Evolutionary conservation across 306 rosid species (phyloP).

Genomic region (Hippophae tibetana): DNA sequence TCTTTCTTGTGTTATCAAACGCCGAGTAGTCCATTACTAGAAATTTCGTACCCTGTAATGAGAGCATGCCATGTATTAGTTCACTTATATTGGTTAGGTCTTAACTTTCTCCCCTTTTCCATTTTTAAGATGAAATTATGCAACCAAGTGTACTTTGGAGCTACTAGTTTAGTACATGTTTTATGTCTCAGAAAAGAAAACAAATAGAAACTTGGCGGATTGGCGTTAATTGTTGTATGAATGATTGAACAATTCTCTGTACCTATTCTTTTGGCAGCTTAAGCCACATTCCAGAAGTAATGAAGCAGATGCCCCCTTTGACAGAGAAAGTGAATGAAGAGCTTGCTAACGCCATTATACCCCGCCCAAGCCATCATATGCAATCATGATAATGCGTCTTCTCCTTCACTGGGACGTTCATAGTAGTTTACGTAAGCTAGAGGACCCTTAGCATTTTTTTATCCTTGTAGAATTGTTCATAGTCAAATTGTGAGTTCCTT

Average conservation of each 20-base stretch:
- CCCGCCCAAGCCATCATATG: conserved; percentile 41
- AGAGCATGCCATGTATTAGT: no score
- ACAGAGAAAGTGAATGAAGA: conserved; percentile 87
- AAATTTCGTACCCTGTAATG: no score
- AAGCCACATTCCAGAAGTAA: conserved; percentile 66
- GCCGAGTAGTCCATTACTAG: no score
- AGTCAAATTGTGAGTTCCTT: conserved; percentile 3
- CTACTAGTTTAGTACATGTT: no score
- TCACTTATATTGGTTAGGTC: no score
- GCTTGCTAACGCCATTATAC: conserved; percentile 67
- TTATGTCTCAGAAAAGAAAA: no score
- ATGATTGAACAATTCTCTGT: not conserved
- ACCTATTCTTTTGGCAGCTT: conserved; percentile 29
- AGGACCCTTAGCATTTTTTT: not conserved
- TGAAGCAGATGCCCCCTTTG: conserved; percentile 98
- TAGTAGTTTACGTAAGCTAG: conserved; percentile 5
- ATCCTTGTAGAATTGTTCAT: not conserved
- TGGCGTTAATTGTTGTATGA: not conserved
- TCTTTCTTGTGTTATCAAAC: no score
- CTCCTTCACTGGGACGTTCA: conserved; percentile 2
- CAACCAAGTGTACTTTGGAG: no score
- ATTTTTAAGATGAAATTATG: no score
- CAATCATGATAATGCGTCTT: conserved; percentile 39
- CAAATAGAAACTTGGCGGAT: no score
- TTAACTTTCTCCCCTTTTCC: no score